Evolutionary conservation across 2,329 filamentous ascomycete species (phyloP).

Genomic region (Lecanosticta acicola): DNA sequence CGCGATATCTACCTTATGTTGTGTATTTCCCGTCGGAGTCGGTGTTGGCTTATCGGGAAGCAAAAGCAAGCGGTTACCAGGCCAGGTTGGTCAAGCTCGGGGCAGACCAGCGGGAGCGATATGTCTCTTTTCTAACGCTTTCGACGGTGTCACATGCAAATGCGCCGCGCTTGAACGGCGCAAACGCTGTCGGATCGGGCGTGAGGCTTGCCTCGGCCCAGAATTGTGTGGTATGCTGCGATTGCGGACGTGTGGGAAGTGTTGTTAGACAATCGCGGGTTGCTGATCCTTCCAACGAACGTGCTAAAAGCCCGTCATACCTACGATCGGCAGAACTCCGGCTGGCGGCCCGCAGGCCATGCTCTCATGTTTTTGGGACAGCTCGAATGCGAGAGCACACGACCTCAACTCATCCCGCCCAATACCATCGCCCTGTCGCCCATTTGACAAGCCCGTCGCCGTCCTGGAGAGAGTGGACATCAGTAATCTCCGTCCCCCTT

Average conservation of each 20-base stretch:
- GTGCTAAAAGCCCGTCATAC: too few relatives aligned
- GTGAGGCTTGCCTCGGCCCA: background rate
- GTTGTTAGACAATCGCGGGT: background rate
- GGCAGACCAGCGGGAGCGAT: background rate
- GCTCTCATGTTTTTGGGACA: background rate
- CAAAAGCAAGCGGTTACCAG: conserved; percentile 9
- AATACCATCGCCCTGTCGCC: background rate
- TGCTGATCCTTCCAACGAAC: background rate
- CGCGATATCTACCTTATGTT: too few relatives aligned
- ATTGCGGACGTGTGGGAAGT: background rate
- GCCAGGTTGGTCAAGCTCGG: background rate
- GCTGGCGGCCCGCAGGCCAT: too few relatives aligned
- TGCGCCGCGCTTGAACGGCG: background rate
- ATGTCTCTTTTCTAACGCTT: background rate
- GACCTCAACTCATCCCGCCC: conserved; percentile 1
- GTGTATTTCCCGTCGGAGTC: too few relatives aligned
- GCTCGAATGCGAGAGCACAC: background rate
- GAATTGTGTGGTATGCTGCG: too few relatives aligned
- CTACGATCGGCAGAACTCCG: too few relatives aligned
- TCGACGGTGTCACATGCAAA: background rate
- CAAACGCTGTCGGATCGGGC: background rate
- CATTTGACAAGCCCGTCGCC: background rate
- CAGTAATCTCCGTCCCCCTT: background rate
- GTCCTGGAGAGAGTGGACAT: background rate
- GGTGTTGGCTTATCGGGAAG: background rate